These are phyloP conservation scores for Panaeolus papilionaceus DNA, from an alignment of 768 basidiomycete genomes.

Conservation along the genomic window DNA sequence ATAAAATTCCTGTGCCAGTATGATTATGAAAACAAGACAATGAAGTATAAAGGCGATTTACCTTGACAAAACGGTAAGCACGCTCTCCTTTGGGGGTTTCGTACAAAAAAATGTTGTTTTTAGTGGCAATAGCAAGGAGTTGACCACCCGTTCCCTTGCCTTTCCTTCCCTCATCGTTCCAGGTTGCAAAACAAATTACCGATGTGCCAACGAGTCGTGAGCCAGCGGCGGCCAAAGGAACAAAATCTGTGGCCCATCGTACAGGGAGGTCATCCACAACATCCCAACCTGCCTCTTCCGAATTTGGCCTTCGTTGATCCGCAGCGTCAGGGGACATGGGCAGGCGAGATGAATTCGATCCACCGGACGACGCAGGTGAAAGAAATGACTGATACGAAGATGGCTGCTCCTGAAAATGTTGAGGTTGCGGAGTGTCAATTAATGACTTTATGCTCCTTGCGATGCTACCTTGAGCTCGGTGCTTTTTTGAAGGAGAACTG, in stretches of 20 bases:
- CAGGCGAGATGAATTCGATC: conserved; percentile 21
- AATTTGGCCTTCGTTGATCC: conserved; percentile 35
- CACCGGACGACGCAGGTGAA: conserved; percentile 29
- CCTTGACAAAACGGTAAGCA: conserved; percentile 85
- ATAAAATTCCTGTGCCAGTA: conserved; percentile 75
- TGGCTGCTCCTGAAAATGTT: conserved; percentile 28
- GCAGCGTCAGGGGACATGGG: conserved; percentile 24
- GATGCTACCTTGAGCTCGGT: conserved; percentile 62
- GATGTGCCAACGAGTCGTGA: conserved; percentile 65
- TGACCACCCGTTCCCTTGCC: conserved; percentile 50
- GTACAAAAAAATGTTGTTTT: conserved; percentile 74
- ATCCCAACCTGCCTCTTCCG: conserved; percentile 70
- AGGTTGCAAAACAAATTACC: conserved; percentile 72
- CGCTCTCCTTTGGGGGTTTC: conserved; percentile 85
- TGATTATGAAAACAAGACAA: conserved; percentile 15
- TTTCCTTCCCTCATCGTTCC: conserved; percentile 60
- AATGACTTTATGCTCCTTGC: conserved; percentile 70
- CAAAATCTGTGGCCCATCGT: conserved; percentile 89
- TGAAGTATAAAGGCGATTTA: conserved; percentile 29
- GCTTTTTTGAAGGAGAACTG: conserved; percentile 52
- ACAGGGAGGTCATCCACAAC: conserved; percentile 74
- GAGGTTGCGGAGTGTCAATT: conserved; percentile 40
- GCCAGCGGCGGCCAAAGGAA: conserved; percentile 72
- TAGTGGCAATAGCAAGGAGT: conserved; percentile 78
- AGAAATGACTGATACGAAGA: conserved; percentile 43